phyloP scores from a whole-genome alignment of 2,329 filamentous ascomycete genomes.

The Thielaviopsis ethacetica region DNA sequence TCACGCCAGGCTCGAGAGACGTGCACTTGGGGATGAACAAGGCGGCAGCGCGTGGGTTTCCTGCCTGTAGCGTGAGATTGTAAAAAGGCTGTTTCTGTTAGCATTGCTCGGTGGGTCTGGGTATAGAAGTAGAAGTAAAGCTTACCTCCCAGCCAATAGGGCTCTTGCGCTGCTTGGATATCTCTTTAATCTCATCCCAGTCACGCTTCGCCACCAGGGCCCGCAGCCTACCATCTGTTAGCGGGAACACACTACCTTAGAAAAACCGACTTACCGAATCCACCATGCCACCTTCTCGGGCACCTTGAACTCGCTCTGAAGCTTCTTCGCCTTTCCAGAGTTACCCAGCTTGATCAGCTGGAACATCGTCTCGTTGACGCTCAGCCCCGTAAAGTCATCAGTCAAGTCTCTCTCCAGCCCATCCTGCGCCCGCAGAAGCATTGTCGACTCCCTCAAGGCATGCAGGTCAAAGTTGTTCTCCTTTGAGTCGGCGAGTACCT shows the following conservation, averaged over 20 bases:
- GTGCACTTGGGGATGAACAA: conserved; percentile 81
- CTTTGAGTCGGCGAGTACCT: conserved; percentile 68
- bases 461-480: conserved; percentile 60
- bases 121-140: neutral
- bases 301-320: conserved; percentile 85
- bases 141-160: conserved; percentile 92
- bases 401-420: conserved; percentile 70
- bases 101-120: no score
- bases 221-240: conserved; percentile 40
- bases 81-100: conserved; percentile 54
- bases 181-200: conserved; percentile 84
- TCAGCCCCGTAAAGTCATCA: conserved; percentile 62
- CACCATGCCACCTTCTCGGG: conserved; percentile 84
- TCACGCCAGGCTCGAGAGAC: conserved; percentile 46
- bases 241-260: neutral
- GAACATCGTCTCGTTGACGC: conserved; percentile 83
- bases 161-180: conserved; percentile 61
- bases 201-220: conserved; percentile 80
- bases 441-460: conserved; percentile 62
- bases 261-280: conserved; percentile 36
- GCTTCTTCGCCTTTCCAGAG: conserved; percentile 67
- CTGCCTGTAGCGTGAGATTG: conserved; percentile 73
- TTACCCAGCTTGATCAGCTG: conserved; percentile 72
- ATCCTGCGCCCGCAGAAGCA: conserved; percentile 73
- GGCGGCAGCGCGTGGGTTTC: conserved; percentile 73